These are phyloP conservation scores for Coniochaeta sp. DNA, from an alignment of 2,329 filamentous ascomycete genomes.

Conservation along the genomic window DNA sequence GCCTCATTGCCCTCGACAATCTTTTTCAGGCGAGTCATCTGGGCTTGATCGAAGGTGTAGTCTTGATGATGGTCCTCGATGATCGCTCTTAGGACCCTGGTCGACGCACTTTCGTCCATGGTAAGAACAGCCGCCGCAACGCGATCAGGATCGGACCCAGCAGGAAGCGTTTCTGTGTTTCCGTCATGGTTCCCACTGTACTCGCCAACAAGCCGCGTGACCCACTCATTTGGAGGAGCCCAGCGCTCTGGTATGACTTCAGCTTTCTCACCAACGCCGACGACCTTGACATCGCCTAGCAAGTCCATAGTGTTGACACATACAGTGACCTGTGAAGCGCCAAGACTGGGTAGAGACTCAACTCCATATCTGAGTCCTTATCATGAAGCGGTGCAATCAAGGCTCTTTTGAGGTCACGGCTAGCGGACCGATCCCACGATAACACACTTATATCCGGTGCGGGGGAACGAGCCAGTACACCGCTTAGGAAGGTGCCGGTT, in stretches of 20 bases:
- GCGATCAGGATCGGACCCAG: slow-evolving; percentile 6
- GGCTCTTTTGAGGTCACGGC: background rate
- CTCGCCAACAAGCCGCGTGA: slow-evolving; percentile 3
- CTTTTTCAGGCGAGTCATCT: slow-evolving; percentile 29
- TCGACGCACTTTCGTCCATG: slow-evolving; percentile 4
- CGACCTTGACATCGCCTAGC: slow-evolving; percentile 1
- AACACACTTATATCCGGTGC: background rate
- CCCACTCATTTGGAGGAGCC: slow-evolving; percentile 4
- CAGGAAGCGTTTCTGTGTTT: slow-evolving; percentile 5
- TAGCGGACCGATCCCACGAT: background rate
- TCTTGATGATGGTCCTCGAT: slow-evolving; percentile 1
- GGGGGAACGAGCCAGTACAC: background rate
- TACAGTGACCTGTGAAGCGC: background rate
- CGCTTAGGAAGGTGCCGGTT: background rate
- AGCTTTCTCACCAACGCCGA: slow-evolving; percentile 5
- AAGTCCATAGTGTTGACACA: background rate
- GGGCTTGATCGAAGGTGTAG: slow-evolving; percentile 2
- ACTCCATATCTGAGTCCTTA: background rate
- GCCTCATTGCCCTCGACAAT: slow-evolving; percentile 27
- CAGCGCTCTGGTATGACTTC: background rate
- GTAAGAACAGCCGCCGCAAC: slow-evolving; percentile 6
- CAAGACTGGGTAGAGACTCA: background rate
- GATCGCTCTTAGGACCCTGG: background rate
- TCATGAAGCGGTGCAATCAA: background rate
- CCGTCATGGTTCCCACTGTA: slow-evolving; percentile 6